Conservation (phyloP, 2,329 filamentous ascomycete genomes). For the Aureobasidium zeae region DNA sequence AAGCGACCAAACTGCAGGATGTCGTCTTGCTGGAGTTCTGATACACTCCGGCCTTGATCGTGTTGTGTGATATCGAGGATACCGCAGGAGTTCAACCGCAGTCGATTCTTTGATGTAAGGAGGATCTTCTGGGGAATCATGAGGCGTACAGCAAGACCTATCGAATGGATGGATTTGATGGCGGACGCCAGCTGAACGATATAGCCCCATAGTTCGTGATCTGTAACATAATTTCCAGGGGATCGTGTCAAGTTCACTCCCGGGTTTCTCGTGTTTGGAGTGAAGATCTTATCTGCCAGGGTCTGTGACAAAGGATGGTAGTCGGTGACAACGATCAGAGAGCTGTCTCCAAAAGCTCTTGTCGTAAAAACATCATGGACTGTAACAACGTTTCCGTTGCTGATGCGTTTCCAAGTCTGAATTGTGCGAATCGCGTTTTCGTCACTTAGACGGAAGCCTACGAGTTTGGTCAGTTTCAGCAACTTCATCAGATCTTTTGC, state of each 20-base stretch:
- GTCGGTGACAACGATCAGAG: constrained; percentile 85
- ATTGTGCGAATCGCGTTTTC: constrained; percentile 80
- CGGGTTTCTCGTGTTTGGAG: constrained; percentile 23
- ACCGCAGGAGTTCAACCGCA: constrained; percentile 79
- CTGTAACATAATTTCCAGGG: constrained; percentile 44
- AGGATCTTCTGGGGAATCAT: constrained; percentile 84
- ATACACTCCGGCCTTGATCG: constrained; percentile 57
- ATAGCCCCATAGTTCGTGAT: constrained; percentile 81
- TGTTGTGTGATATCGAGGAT: constrained; percentile 84
- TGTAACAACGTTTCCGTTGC: constrained; percentile 71
- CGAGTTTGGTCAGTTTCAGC: not conserved
- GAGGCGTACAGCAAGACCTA: constrained; percentile 72
- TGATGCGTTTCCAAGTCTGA: constrained; percentile 80
- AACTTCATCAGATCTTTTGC: constrained; percentile 9
- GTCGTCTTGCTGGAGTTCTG: constrained; percentile 80
- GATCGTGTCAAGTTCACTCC: constrained; percentile 9
- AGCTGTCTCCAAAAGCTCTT: constrained; percentile 85
- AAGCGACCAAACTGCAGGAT: constrained; percentile 74
- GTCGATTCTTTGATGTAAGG: constrained; percentile 78
- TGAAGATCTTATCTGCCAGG: constrained; percentile 70
- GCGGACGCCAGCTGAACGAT: constrained; percentile 85
- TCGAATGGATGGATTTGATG: constrained; percentile 73
- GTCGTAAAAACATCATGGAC: constrained; percentile 91
- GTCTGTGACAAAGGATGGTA: constrained; percentile 90
- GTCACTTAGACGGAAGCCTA: constrained; percentile 76